Conservation (phyloP, 176 grass and related monocot species). For the Triticum aestivum region IWGSC_CS_RefSeq_v2.1 NC_057799.1:129442100-129442599, state of each 20-base stretch:
- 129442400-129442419: neutral
- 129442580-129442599: slow-evolving; percentile 49
- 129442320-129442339: neutral
- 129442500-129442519: neutral
- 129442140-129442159: slow-evolving; percentile 58
- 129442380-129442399: slow-evolving; percentile 10
- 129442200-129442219: slow-evolving; percentile 75
- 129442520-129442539: neutral
- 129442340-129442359: neutral
- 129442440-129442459: neutral
- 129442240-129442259: neutral
- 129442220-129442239: slow-evolving; percentile 54
- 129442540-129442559: neutral
- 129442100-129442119: slow-evolving; percentile 73
- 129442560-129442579: neutral
- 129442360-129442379: neutral
- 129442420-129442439: neutral
- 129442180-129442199: slow-evolving; percentile 38
- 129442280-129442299: slow-evolving; percentile 6
- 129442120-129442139: slow-evolving; percentile 89
- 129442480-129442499: neutral
- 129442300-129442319: neutral
- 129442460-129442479: neutral
- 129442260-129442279: neutral
- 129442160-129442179: slow-evolving; percentile 29